Conservation (phyloP, 176 grass and related monocot genomes). For the Oryza australiensis region DNA sequence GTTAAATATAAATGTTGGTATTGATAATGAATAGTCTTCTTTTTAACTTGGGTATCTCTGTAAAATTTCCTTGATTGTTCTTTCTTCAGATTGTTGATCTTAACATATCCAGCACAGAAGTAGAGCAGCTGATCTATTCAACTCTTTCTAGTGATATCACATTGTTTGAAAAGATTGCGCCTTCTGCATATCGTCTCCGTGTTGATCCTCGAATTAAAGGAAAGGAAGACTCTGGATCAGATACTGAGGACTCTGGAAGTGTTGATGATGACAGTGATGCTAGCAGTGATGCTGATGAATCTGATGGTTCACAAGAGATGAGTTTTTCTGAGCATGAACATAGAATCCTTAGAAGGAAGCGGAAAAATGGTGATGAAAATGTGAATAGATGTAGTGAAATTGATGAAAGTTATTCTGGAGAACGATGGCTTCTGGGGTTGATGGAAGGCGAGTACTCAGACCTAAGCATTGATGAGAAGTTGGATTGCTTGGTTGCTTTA, state of each 20-base stretch:
- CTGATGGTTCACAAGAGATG: conserved; percentile 49
- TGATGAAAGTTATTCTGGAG: conserved; percentile 91
- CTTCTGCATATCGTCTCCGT: conserved; percentile 88
- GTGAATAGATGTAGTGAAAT: conserved; percentile 78
- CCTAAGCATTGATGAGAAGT: conserved; percentile 93
- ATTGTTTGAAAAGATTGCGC: conserved; percentile 92
- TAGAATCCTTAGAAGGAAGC: conserved; percentile 47
- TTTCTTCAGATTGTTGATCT: conserved; percentile 77
- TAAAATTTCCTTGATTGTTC: conserved; percentile 30
- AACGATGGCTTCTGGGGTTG: conserved; percentile 84
- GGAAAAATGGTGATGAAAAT: conserved; percentile 43
- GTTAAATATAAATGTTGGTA: conserved; percentile 19
- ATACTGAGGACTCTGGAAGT: conserved; percentile 82
- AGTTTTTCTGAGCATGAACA: conserved; percentile 43
- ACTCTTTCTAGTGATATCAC: conserved; percentile 99
- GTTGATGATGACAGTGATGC: conserved; percentile 60
- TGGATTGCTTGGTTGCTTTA: conserved; percentile 84
- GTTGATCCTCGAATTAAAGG: conserved; percentile 93
- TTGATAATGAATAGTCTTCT: conserved; percentile 18
- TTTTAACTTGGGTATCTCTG: conserved; percentile 25
- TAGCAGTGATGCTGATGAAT: conserved; percentile 66
- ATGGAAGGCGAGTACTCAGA: conserved; percentile 96
- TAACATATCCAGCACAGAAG: conserved; percentile 44
- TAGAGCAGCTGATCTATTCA: conserved; percentile 67
- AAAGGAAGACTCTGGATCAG: conserved; percentile 57